Evolutionary conservation across 345 rosid species (phyloP).

Genomic region (Linum tenue): DNA sequence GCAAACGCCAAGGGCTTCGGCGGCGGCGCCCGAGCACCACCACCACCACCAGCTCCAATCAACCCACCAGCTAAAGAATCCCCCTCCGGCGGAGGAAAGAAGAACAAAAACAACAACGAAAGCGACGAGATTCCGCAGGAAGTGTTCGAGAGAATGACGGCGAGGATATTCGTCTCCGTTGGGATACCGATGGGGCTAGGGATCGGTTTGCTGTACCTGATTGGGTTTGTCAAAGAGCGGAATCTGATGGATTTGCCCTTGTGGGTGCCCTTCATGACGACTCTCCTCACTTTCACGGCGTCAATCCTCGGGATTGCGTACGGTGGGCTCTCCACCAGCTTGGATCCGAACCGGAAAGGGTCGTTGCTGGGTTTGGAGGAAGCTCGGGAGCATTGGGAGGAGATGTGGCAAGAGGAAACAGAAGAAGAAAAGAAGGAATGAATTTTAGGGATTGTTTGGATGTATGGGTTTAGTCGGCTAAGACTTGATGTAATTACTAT

Average conservation of each 20-base stretch:
- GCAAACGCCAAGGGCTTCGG: constrained; percentile 5
- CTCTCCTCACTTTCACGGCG: constrained; percentile 48
- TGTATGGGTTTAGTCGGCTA: background rate
- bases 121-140: constrained; percentile 1
- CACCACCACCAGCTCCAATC: constrained; percentile 3
- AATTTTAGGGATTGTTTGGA: background rate
- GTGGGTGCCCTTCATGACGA: constrained; percentile 49
- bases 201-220: background rate
- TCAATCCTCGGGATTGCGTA: constrained; percentile 72
- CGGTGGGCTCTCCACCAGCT: constrained; percentile 64
- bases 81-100: background rate
- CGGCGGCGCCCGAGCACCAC: constrained; percentile 11
- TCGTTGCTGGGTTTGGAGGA: constrained; percentile 63
- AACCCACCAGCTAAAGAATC: background rate
- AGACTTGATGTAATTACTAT: background rate
- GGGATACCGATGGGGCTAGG: constrained; percentile 2
- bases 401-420: constrained; percentile 75
- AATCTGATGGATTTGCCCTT: constrained; percentile 46
- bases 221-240: constrained; percentile 23
- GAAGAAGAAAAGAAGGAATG: constrained; percentile 11
- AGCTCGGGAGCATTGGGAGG: constrained; percentile 60
- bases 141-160: constrained; percentile 7
- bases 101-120: background rate
- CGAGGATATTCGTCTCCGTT: constrained; percentile 1
- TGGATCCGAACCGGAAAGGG: constrained; percentile 51